Conservation (phyloP, 192 early-diverging fungal species). For the Funneliformis geosporum region DNA sequence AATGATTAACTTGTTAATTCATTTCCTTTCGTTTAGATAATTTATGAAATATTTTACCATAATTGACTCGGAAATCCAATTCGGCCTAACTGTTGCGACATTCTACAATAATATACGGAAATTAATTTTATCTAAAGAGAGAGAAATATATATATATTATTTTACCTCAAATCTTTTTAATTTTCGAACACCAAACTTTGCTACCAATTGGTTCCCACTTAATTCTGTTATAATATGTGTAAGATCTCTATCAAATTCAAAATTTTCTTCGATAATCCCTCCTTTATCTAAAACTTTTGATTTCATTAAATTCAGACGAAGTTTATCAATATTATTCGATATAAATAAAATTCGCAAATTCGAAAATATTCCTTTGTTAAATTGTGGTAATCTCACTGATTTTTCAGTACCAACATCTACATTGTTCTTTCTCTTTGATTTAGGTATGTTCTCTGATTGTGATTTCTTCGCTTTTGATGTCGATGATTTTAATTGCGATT, state of each 20-base stretch:
- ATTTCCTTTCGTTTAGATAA: too few species aligned
- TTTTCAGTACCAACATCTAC: not conserved
- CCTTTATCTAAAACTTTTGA: constrained; percentile 2
- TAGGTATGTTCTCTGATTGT: not conserved
- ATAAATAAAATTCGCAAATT: constrained; percentile 7
- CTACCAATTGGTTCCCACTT: not conserved
- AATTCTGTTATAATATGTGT: not conserved
- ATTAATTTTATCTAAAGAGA: not conserved
- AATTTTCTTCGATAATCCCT: not conserved
- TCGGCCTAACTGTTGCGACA: not conserved
- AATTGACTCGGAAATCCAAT: not conserved
- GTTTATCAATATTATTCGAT: constrained; percentile 10
- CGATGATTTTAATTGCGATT: not conserved
- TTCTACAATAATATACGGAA: not conserved
- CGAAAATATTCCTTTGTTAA: not conserved
- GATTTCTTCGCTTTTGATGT: not conserved
- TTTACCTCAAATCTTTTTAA: not conserved
- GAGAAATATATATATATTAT: not conserved
- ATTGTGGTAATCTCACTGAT: not conserved
- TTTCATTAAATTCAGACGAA: constrained; percentile 10
- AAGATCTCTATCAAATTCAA: not conserved
- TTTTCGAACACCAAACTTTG: not conserved
- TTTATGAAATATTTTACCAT: not conserved
- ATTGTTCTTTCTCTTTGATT: not conserved
- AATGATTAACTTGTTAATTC: too few species aligned